phyloP scores from a whole-genome alignment of 495 filamentous ascomycete genomes.

The Oleoguttula mirabilis region DNA sequence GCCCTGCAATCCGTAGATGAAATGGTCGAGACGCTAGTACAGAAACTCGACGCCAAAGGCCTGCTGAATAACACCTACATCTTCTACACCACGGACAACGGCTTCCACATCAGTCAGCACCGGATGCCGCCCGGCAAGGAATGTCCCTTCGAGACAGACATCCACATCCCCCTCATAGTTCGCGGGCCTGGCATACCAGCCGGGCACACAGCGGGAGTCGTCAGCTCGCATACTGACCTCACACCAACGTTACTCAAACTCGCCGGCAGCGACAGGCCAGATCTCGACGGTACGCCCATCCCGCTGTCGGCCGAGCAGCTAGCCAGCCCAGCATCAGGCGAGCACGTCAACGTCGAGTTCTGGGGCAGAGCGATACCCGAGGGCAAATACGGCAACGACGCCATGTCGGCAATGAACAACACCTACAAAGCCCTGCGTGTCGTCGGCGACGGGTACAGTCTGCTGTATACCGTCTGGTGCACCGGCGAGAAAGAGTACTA shows the following conservation, averaged over 20 bases:
- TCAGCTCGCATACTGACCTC: constrained; percentile 58
- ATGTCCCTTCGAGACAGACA: constrained; percentile 61
- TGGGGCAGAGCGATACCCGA: constrained; percentile 28
- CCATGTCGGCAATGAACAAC: constrained; percentile 24
- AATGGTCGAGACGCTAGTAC: constrained; percentile 48
- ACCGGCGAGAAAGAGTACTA: constrained; percentile 26
- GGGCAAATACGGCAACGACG: constrained; percentile 21
- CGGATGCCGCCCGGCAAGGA: constrained; percentile 59
- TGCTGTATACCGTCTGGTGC: constrained; percentile 26
- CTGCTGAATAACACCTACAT: constrained; percentile 58
- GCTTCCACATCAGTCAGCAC: constrained; percentile 65
- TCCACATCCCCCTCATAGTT: constrained; percentile 54
- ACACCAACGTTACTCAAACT: constrained; percentile 52
- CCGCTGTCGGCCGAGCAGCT: constrained; percentile 11
- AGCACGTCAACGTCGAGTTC: constrained; percentile 30
- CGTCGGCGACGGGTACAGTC: constrained; percentile 17
- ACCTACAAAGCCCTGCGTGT: constrained; percentile 27
- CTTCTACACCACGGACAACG: constrained; percentile 63
- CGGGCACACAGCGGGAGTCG: constrained; percentile 33
- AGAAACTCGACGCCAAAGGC: constrained; percentile 38
- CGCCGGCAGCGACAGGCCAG: constrained; percentile 28
- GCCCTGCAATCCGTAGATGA: constrained; percentile 59
- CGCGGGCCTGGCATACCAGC: constrained; percentile 25
- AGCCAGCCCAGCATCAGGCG: constrained; percentile 33
- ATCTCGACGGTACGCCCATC: constrained; percentile 25